Conservation (phyloP, 768 basidiomycete species). For the Suillus alpinus region DNA sequence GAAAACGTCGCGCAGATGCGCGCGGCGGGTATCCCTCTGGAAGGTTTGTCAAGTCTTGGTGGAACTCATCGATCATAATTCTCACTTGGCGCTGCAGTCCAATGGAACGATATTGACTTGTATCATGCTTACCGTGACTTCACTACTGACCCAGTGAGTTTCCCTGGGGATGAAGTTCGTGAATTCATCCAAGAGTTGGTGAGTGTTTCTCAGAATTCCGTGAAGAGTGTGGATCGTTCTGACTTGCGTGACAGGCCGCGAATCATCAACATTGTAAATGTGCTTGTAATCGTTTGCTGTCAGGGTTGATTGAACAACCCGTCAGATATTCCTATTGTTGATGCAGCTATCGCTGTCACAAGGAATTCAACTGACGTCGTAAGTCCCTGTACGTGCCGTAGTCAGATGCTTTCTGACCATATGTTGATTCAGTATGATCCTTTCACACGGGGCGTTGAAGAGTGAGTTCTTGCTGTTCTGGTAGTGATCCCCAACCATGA, state of each 20-base stretch:
- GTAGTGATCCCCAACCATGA: slow-evolving; percentile 12
- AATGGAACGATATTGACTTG: slow-evolving; percentile 79
- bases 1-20: slow-evolving; percentile 59
- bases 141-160: slow-evolving; percentile 63
- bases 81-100: slow-evolving; percentile 39
- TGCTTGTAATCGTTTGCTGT: slow-evolving; percentile 58
- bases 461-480: slow-evolving; percentile 32
- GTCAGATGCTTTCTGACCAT: neutral
- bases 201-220: slow-evolving; percentile 17
- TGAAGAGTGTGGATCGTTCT: slow-evolving; percentile 17
- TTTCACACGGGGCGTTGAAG: slow-evolving; percentile 56
- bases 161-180: slow-evolving; percentile 51
- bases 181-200: slow-evolving; percentile 58
- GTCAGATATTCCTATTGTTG: slow-evolving; percentile 62
- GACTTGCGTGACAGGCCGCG: slow-evolving; percentile 14
- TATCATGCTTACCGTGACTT: slow-evolving; percentile 70
- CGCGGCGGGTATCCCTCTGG: slow-evolving; percentile 68
- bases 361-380: slow-evolving; percentile 56
- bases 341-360: slow-evolving; percentile 54
- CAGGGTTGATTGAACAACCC: slow-evolving; percentile 49
- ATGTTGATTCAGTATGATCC: slow-evolving; percentile 50
- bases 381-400: slow-evolving; percentile 19
- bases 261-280: slow-evolving; percentile 35
- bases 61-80: neutral
- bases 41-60: slow-evolving; percentile 41